These are phyloP conservation scores for Candida dubliniensis DNA, from an alignment of 1,139 yeast species.

Conservation along the genomic window DNA sequence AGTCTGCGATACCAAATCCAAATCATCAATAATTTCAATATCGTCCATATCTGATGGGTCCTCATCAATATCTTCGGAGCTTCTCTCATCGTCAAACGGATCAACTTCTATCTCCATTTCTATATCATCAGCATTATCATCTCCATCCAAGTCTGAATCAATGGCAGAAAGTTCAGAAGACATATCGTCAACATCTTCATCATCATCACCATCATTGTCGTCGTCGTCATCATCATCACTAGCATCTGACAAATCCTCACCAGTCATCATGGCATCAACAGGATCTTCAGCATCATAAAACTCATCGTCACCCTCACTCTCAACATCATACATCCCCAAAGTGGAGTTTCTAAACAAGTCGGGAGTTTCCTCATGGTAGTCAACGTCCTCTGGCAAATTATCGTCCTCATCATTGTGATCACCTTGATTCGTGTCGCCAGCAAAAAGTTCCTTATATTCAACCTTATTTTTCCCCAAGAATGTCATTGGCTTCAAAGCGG, in stretches of 20 bases:
- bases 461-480: conserved; percentile 61
- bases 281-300: conserved; percentile 25
- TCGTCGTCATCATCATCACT: conserved; percentile 20
- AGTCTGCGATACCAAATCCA: conserved; percentile 29
- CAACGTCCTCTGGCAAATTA: conserved; percentile 53
- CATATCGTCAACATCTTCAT: conserved; percentile 25
- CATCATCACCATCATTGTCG: conserved; percentile 28
- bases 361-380: conserved; percentile 75
- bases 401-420: conserved; percentile 58
- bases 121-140: conserved; percentile 20
- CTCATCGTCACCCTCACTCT: conserved; percentile 52
- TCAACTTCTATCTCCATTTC: conserved; percentile 19
- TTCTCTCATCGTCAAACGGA: conserved; percentile 16
- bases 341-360: conserved; percentile 86
- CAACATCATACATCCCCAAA: conserved; percentile 86
- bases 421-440: conserved; percentile 23
- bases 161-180: conserved; percentile 16
- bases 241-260: conserved; percentile 27
- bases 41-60: conserved; percentile 28
- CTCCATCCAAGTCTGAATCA: conserved; percentile 16
- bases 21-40: conserved; percentile 46
- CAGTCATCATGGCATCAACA: conserved; percentile 35
- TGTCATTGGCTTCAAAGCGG: conserved; percentile 60
- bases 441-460: conserved; percentile 58
- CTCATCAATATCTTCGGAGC: conserved; percentile 10